Evolutionary conservation across 1,284 basidiomycete genomes (phyloP).

Genomic region (Afroboletus lepidellus): DNA sequence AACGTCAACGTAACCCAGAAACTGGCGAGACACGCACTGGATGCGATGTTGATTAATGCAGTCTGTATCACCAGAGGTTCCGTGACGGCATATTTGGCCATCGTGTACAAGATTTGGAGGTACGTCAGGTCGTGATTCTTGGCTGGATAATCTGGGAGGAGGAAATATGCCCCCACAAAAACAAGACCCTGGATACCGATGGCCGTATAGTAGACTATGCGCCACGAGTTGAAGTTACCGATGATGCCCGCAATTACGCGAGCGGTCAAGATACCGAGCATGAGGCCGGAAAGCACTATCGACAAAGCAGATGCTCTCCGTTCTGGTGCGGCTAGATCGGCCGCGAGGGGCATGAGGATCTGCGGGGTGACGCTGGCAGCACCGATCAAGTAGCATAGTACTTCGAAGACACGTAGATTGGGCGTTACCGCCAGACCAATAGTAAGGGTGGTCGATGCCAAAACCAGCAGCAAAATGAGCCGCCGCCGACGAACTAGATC

Average conservation of each 20-base stretch:
- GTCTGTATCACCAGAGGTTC: constrained; percentile 69
- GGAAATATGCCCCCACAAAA: constrained; percentile 49
- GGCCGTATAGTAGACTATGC: constrained; percentile 65
- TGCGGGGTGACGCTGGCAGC: constrained; percentile 55
- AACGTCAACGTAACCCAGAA: constrained; percentile 78
- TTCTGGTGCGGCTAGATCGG: constrained; percentile 62
- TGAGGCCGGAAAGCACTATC: constrained; percentile 64
- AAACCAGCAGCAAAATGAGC: constrained; percentile 48
- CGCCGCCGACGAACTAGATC: constrained; percentile 64
- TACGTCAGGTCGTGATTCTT: constrained; percentile 62
- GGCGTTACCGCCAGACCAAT: constrained; percentile 56
- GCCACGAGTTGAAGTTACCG: constrained; percentile 58
- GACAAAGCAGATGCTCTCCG: constrained; percentile 63
- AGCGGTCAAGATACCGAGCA: constrained; percentile 70
- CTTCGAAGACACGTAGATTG: constrained; percentile 51
- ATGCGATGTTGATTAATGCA: constrained; percentile 54
- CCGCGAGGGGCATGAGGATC: constrained; percentile 63
- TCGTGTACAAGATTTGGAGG: constrained; percentile 58
- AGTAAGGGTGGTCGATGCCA: constrained; percentile 47
- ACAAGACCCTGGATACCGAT: constrained; percentile 57
- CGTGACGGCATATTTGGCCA: constrained; percentile 66
- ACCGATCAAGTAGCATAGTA: constrained; percentile 57
- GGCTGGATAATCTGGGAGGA: constrained; percentile 70
- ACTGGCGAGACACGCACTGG: constrained; percentile 55
- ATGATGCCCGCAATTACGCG: constrained; percentile 68